Base-by-base conservation (phyloP, 2,329 filamentous ascomycete species). In the Westerdykella ornata region DNA sequence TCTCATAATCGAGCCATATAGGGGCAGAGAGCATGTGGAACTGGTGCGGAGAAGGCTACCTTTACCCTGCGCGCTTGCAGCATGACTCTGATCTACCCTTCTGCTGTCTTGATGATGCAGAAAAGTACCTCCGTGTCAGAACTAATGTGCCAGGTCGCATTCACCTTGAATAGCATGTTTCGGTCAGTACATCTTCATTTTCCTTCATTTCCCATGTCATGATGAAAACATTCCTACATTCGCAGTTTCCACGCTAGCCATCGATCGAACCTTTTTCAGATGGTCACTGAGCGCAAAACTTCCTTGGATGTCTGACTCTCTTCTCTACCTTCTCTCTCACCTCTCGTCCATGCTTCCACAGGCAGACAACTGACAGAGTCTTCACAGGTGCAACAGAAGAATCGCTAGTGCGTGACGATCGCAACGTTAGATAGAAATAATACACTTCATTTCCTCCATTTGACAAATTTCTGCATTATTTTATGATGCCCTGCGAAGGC, bases 191-290 rank as follows among this genome's bases (percentile, higher is more conserved):
- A 26, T 9, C 35, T 13, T 29, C 28, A 38, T 38, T 37, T 39
- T 38, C 41, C 37, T 52, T 44, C 47, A 45, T 44, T 38, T 19
- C 48, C 38, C 38, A 41, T 57, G 59, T 46, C 41, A 80, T 84
- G 82, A 85, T 85, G 81, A 85, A 84, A 81, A 67, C 76, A 76
- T 74, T 81, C 77, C 74, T 72, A 78, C 74, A 85, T 87, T 88
- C 83, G 84, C 84, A 88, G 84, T 88, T 88, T 88, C 80, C 83
- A 85, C 84, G 85, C 74, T 81, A 85, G 80, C 76, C 76, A 75
- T 75, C 69, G 62, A 56, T 60, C 66, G 79, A 82, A 81, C 80
- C 80, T 79, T 75, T 70, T 68, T 70, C 54, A 76, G 75, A 61
- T 62, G 77, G 75, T 72, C 81, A 62, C 82, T 85, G 82, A 85